Conservation (phyloP, 257 asterid species). For the Capsicum rhomboideum region DNA sequence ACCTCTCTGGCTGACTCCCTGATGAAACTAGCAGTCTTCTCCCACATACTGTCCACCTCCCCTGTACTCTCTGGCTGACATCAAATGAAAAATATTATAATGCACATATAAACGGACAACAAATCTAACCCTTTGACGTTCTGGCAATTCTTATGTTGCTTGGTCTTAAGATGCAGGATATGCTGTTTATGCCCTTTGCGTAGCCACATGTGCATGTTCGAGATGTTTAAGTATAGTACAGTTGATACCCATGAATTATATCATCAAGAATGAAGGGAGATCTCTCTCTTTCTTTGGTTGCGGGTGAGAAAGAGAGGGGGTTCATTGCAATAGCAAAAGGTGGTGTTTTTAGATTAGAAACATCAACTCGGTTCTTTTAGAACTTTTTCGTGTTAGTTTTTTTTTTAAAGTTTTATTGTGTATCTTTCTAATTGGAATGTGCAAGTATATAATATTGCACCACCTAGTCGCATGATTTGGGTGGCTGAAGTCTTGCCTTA, state of each 20-base stretch:
- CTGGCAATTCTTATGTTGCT: neutral
- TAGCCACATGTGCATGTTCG: neutral
- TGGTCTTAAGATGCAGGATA: neutral
- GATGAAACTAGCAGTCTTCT: no score
- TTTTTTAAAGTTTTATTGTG: neutral
- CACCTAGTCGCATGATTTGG: neutral
- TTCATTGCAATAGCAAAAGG: neutral
- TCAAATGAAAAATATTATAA: neutral
- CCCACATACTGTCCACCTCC: no score
- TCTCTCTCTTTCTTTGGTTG: neutral
- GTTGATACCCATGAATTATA: neutral
- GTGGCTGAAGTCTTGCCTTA: neutral
- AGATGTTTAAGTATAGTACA: neutral
- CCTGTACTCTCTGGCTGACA: no score
- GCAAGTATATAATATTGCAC: neutral
- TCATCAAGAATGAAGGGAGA: neutral
- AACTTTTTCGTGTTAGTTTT: neutral
- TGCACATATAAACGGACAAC: neutral
- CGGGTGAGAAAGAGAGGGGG: neutral
- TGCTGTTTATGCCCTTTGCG: neutral
- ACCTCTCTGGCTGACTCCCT: no score
- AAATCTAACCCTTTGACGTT: neutral
- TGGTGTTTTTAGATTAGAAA: neutral
- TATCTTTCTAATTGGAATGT: neutral
- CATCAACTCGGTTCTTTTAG: neutral